Conservation (phyloP, 352 stramenopile species). For the Pythium apleroticum region DNA sequence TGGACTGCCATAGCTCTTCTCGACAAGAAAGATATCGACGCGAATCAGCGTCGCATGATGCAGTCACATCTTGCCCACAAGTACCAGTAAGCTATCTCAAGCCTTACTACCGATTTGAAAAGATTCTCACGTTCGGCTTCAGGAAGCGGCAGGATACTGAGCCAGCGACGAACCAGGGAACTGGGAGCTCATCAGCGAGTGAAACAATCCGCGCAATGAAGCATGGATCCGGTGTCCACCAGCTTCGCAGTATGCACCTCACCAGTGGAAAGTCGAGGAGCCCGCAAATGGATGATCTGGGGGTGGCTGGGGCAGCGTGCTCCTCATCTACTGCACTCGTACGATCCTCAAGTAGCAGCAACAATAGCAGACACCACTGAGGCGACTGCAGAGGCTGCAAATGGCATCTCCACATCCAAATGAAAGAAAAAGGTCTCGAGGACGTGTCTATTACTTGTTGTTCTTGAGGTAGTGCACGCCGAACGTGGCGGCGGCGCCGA, state of each 20-base stretch:
- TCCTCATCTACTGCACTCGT: slow-evolving; percentile 27
- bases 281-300: slow-evolving; percentile 31
- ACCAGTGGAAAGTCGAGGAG: slow-evolving; percentile 17
- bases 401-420: not conserved
- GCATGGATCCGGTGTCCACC: slow-evolving; percentile 44
- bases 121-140: not conserved
- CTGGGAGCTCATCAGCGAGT: slow-evolving; percentile 4
- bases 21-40: slow-evolving; percentile 73
- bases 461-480: slow-evolving; percentile 46
- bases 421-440: slow-evolving; percentile 5
- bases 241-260: slow-evolving; percentile 45
- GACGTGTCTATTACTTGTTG: slow-evolving; percentile 31
- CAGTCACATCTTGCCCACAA: slow-evolving; percentile 78
- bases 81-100: slow-evolving; percentile 37
- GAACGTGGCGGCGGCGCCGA: slow-evolving; percentile 40
- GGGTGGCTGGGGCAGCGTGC: slow-evolving; percentile 43
- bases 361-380: slow-evolving; percentile 38
- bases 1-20: slow-evolving; percentile 37
- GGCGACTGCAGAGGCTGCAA: not conserved
- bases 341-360: slow-evolving; percentile 23
- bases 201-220: slow-evolving; percentile 45
- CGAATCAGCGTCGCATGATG: slow-evolving; percentile 78
- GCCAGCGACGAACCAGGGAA: slow-evolving; percentile 7
- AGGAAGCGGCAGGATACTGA: slow-evolving; percentile 46
- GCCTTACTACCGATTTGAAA: not conserved